These are phyloP conservation scores for Phialophora expanda DNA, from an alignment of 2,329 filamentous ascomycete species.

Conservation along the genomic window DNA sequence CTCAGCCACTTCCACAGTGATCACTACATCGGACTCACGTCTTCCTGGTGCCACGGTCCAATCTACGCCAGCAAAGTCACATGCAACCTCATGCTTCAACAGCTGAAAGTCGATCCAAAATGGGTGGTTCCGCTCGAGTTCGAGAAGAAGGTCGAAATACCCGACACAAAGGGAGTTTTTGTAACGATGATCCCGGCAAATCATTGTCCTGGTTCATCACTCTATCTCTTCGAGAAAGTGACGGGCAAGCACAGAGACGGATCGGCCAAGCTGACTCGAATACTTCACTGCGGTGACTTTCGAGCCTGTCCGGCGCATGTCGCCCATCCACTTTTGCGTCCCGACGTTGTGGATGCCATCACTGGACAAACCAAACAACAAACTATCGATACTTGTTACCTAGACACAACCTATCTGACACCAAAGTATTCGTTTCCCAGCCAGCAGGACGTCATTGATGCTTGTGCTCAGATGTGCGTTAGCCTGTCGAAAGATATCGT, in stretches of 20 bases:
- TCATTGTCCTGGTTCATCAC: conserved; percentile 91
- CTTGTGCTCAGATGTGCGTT: conserved; percentile 87
- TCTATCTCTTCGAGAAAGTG: conserved; percentile 88
- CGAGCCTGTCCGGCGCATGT: conserved; percentile 86
- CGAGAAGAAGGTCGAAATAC: conserved; percentile 77
- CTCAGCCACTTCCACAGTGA: conserved; percentile 98
- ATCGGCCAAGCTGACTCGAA: conserved; percentile 68
- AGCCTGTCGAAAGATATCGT: conserved; percentile 70
- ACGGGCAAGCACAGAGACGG: conserved; percentile 63
- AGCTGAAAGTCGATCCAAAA: conserved; percentile 82
- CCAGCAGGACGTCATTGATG: conserved; percentile 83
- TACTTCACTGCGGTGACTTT: conserved; percentile 96
- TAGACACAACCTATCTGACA: conserved; percentile 96
- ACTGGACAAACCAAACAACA: conserved; percentile 77
- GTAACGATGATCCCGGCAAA: conserved; percentile 97
- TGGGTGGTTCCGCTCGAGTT: conserved; percentile 87
- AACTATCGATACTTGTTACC: conserved; percentile 91
- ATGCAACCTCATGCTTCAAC: conserved; percentile 83
- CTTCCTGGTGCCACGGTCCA: conserved; percentile 87
- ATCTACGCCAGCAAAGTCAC: conserved; percentile 97
- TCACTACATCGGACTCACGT: conserved; percentile 89
- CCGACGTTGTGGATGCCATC: conserved; percentile 71
- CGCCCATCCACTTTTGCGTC: conserved; percentile 77
- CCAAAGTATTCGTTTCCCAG: conserved; percentile 93
- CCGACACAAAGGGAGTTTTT: conserved; percentile 77